Conservation (phyloP, 805 yeast genomes). For the Candida mattraensis region DNA sequence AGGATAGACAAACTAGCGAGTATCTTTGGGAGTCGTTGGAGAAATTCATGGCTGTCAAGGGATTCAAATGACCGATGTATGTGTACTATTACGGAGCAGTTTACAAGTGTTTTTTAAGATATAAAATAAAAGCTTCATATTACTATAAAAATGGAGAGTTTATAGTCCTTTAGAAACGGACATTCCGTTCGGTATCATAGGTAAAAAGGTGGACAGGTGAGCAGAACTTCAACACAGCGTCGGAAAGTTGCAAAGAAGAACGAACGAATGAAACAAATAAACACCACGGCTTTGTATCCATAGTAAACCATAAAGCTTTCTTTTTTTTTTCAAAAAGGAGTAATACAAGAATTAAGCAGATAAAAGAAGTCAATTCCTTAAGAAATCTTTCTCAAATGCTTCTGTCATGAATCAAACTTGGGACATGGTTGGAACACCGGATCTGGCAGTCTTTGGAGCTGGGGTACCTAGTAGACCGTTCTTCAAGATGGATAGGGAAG, state of each 20-base stretch:
- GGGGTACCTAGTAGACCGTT: constrained; percentile 58
- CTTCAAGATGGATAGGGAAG: constrained; percentile 50
- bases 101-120: too few relatives aligned
- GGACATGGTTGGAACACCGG: constrained; percentile 88
- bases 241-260: constrained; percentile 3
- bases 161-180: constrained; percentile 1
- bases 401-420: constrained; percentile 59
- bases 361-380: constrained; percentile 1
- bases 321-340: too few relatives aligned
- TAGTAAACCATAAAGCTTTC: too few relatives aligned
- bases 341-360: constrained; percentile 5
- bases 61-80: constrained; percentile 40
- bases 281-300: too few relatives aligned
- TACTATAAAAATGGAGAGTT: background rate
- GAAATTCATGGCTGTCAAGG: constrained; percentile 64
- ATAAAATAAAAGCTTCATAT: background rate
- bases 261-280: constrained; percentile 1
- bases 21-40: constrained; percentile 85
- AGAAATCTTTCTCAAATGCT: too few relatives aligned
- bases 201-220: too few relatives aligned
- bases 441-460: constrained; percentile 56
- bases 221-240: too few relatives aligned
- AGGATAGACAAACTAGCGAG: constrained; percentile 84
- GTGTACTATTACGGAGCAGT: too few relatives aligned
- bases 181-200: constrained; percentile 1